phyloP scores from a whole-genome alignment of 768 basidiomycete genomes.

The Leucosporidium yakuticum region DNA sequence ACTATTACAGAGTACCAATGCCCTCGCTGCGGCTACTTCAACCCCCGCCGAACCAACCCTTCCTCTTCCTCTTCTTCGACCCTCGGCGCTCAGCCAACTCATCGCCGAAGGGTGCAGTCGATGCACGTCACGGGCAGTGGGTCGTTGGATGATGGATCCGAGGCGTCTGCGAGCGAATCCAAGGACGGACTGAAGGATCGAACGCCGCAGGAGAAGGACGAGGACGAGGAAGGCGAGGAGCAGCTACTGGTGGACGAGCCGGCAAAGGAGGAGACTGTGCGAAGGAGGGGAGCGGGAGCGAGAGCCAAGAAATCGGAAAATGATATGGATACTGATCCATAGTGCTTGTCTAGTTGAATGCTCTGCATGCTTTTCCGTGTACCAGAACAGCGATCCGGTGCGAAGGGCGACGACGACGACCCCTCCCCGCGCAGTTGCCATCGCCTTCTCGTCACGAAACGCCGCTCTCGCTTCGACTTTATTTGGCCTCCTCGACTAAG shows the following conservation, averaged over 20 bases:
- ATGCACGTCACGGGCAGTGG: slow-evolving; percentile 2
- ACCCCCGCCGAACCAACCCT: slow-evolving; percentile 41
- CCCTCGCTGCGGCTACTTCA: slow-evolving; percentile 79
- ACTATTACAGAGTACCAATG: slow-evolving; percentile 66
- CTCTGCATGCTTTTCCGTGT: neutral
- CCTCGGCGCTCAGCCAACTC: neutral
- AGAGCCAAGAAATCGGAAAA: neutral
- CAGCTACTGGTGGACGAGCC: neutral
- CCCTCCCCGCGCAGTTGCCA: no score
- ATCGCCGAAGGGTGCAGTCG: slow-evolving; percentile 25
- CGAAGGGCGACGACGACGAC: no score
- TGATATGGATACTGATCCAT: neutral
- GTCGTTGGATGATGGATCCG: neutral
- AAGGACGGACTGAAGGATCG: neutral
- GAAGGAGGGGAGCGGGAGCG: slow-evolving; percentile 1
- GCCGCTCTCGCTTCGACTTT: no score
- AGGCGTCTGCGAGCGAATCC: neutral
- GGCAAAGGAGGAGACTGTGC: neutral
- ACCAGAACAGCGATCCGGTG: no score
- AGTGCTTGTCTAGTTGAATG: neutral
- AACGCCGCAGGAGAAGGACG: neutral
- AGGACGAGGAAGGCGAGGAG: slow-evolving; percentile 9
- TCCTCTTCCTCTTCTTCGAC: neutral
- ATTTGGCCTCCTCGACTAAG: no score
- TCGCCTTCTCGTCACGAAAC: no score